Base-by-base conservation (phyloP, 352 stramenopile genomes). In the Phytophthora pseudosyringae region DNA sequence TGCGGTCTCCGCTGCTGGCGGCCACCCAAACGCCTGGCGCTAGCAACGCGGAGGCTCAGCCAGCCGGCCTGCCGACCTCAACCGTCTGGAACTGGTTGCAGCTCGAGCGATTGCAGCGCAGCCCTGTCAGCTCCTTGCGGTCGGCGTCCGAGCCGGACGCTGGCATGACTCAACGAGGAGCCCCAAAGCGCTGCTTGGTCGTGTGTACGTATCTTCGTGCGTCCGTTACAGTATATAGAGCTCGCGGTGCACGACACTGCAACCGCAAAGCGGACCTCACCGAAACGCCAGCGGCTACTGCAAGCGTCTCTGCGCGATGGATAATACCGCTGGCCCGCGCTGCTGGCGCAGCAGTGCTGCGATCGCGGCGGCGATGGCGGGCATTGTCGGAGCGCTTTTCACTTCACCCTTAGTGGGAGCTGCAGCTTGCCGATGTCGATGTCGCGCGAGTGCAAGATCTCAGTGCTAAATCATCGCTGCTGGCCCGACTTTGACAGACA, bases 1-100 rank as follows among this genome's bases (percentile, higher is more conserved):
- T 47, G 57, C 18, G 6, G 45, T 49, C 56, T 64, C 33, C 55
- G n/a, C 7, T 45, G 38, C 25, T 57, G 21, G 28, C 49, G 21
- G 35, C 41, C 41, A 46, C 35, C n/a, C 33, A 55, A 45, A 63
- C 33, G 47, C 32, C 15, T 56, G 57, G 28, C 21, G 5, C 21
- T n/a, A 31, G 18, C 55, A 40, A 48, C 28, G 46, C 28, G 28
- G 12, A 29, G 28, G n/a, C 45, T 39, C 46, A 53, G 51, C 51
- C 36, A 47, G 1, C 51, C 36, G 36, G 25, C 50, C 25, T 21
- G 21, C 21, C 2, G n/a, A 5, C 38, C n/a, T 25, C 26, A 31
- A 50, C 18, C 41, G n/a, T 16, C 13, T 26, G 18, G 35, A 21
- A 18, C 41, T 54, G 25, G 6, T 18, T 52, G 28, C 46, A 31